phyloP scores from a whole-genome alignment of 225 moss, liverwort and hornwort genomes.

The Bryoerythrophyllum caledonicum region DNA sequence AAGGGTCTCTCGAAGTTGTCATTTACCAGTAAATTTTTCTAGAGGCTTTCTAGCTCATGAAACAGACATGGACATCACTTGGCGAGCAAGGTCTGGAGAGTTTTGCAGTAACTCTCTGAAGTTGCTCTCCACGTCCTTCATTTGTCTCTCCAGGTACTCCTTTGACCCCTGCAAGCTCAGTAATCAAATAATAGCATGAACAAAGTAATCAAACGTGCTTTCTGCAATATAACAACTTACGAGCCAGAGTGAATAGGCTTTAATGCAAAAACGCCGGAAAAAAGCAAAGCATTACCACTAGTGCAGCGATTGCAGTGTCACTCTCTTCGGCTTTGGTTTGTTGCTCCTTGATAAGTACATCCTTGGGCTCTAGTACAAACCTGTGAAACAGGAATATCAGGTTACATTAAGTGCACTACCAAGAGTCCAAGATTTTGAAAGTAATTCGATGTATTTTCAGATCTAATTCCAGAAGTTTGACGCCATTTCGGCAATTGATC shows the following conservation, averaged over 20 bases:
- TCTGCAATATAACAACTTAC: neutral
- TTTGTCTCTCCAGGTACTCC: conserved; percentile 74
- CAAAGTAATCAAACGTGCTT: neutral
- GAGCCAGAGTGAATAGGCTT: neutral
- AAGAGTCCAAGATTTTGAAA: neutral
- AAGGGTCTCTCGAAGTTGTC: neutral
- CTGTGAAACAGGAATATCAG: conserved; percentile 22
- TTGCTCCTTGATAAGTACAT: conserved; percentile 55
- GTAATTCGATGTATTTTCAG: neutral
- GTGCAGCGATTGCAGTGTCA: conserved; percentile 45
- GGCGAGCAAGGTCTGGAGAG: conserved; percentile 68
- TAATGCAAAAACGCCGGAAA: neutral
- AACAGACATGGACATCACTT: conserved; percentile 85
- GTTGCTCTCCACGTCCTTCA: conserved; percentile 81
- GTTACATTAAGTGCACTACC: neutral
- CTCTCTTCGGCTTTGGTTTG: conserved; percentile 57
- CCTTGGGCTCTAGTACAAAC: conserved; percentile 58
- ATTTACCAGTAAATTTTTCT: too few species aligned
- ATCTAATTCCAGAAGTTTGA: neutral
- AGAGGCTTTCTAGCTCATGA: conserved; percentile 21
- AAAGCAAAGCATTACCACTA: conserved; percentile 40
- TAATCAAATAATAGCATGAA: neutral
- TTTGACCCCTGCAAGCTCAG: conserved; percentile 48
- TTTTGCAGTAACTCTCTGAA: conserved; percentile 78
- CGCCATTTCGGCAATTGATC: neutral